A percentile compares a stretch with the other conserved stretches of the same genome.
Conservation (phyloP, 768 basidiomycete genomes). For the Hygrophoropsis aurantiaca region DNA sequence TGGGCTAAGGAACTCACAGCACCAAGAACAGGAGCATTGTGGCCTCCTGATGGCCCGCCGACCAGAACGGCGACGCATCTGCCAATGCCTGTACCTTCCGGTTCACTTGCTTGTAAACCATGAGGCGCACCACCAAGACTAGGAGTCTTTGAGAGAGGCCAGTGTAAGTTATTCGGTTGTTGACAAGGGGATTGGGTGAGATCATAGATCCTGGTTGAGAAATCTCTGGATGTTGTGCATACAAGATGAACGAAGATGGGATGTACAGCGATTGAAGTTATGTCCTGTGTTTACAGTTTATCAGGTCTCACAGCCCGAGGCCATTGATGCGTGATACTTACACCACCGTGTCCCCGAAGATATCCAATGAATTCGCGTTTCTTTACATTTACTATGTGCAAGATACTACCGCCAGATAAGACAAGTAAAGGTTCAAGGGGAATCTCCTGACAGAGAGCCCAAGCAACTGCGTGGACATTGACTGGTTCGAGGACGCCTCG, state of each 20-base stretch:
- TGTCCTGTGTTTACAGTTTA: slow-evolving; percentile 40
- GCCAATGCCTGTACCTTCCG: slow-evolving; percentile 58
- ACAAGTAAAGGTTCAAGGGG: slow-evolving; percentile 61
- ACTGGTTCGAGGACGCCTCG: no score
- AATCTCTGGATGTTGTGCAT: slow-evolving; percentile 73
- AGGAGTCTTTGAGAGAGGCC: slow-evolving; percentile 49
- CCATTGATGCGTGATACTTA: slow-evolving; percentile 33
- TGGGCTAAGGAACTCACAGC: slow-evolving; percentile 43
- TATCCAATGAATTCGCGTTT: slow-evolving; percentile 41
- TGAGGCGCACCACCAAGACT: slow-evolving; percentile 69
- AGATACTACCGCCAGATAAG: slow-evolving; percentile 50
- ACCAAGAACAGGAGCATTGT: slow-evolving; percentile 64
- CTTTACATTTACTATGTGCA: slow-evolving; percentile 56
- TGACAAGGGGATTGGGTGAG: slow-evolving; percentile 38
- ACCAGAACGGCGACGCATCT: slow-evolving; percentile 64
- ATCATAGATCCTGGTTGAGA: slow-evolving; percentile 69
- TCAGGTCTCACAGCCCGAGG: slow-evolving; percentile 10
- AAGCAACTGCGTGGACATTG: slow-evolving; percentile 43
- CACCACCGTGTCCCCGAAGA: slow-evolving; percentile 73
- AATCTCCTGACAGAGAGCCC: slow-evolving; percentile 48
- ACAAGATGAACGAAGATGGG: slow-evolving; percentile 57
- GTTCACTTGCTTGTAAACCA: slow-evolving; percentile 59
- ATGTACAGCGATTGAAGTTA: slow-evolving; percentile 70
- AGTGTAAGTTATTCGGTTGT: slow-evolving; percentile 51
- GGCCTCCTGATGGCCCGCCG: slow-evolving; percentile 74